Conservation (phyloP, 768 basidiomycete genomes). For the Auricularia sp. region DNA sequence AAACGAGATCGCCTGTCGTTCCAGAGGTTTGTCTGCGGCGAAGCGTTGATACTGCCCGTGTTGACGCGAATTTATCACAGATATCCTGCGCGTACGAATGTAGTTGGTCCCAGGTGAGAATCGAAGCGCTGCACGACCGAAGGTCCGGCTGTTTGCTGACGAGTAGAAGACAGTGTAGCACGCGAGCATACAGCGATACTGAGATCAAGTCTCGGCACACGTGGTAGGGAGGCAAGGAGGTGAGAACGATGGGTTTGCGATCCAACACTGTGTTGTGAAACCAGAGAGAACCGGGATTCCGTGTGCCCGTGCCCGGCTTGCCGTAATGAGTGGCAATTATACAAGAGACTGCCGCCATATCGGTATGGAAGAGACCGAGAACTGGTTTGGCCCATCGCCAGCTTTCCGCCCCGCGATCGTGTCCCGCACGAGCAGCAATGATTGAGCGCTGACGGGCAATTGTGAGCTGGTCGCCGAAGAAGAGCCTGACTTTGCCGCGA, state of each 20-base stretch:
- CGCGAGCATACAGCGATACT: slow-evolving; percentile 19
- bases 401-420: slow-evolving; percentile 4
- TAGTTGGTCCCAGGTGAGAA: neutral
- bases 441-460: slow-evolving; percentile 10
- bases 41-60: neutral
- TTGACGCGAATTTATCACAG: neutral
- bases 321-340: slow-evolving; percentile 25
- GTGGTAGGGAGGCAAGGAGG: slow-evolving; percentile 20
- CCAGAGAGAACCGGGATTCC: slow-evolving; percentile 23
- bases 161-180: slow-evolving; percentile 18
- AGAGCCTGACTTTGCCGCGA: slow-evolving; percentile 6
- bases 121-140: slow-evolving; percentile 4
- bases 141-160: slow-evolving; percentile 10
- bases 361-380: slow-evolving; percentile 29
- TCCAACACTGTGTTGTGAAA: slow-evolving; percentile 27
- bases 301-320: slow-evolving; percentile 14
- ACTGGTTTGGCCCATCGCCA: slow-evolving; percentile 12
- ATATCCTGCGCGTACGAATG: neutral
- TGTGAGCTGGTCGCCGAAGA: slow-evolving; percentile 13
- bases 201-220: slow-evolving; percentile 21
- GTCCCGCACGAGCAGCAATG: slow-evolving; percentile 10
- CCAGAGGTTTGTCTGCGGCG: neutral
- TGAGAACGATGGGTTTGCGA: slow-evolving; percentile 17
- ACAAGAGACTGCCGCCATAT: slow-evolving; percentile 25
- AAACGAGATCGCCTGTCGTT: neutral